Base-by-base conservation (phyloP, 345 rosid species). In the Firmiana major region DNA sequence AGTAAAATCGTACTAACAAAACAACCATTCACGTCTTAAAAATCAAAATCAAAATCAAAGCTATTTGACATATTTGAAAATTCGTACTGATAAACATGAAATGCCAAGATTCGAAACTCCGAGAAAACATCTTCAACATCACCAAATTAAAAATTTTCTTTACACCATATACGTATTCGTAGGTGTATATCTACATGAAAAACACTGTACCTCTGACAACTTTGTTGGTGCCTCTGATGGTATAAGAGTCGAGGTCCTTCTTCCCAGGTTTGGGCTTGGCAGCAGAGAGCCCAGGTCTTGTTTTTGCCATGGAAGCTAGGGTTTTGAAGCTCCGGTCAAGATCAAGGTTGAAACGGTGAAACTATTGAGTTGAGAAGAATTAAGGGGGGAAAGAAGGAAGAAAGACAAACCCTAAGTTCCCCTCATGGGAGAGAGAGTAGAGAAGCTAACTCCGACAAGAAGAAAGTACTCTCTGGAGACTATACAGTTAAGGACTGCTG, bases 211-310 rank as follows among this genome's bases (percentile, higher is more conserved):
- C 89, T 90, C 69, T 78, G 64, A 92, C 90, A 63, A 90, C 73
- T 85, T 90, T 92, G 84, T 65, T 89, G 80, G 94, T 88, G 84
- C 92, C 92, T 67, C 79, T 81, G 83, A 92, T 86, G 57, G 91
- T 90, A 79, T 82, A 92, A 51, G 91, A 84, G 8, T 91, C 91
- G 21, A 91, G 84, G 60, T 86, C 90, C 78, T 79, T 86, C 84
- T 81, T 90, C 34, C 84, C 85, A 6, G 82, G 53, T 74, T 86
- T 91, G 74, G 81, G 83, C 83, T 80, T 84, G 77, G 88, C 60
- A 40, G 87, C 71, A 58, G 83, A 65, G 31, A 88, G 76, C 73
- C 91, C 91, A 2, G 92, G 93, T 85, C 94, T 86, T 78, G 96
- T 92, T 81, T 88, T 94, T 62, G 97, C 97, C 98, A 94, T 94